phyloP scores from a whole-genome alignment of 1,284 basidiomycete genomes.

The Cystobasidiaceae sp. region DNA sequence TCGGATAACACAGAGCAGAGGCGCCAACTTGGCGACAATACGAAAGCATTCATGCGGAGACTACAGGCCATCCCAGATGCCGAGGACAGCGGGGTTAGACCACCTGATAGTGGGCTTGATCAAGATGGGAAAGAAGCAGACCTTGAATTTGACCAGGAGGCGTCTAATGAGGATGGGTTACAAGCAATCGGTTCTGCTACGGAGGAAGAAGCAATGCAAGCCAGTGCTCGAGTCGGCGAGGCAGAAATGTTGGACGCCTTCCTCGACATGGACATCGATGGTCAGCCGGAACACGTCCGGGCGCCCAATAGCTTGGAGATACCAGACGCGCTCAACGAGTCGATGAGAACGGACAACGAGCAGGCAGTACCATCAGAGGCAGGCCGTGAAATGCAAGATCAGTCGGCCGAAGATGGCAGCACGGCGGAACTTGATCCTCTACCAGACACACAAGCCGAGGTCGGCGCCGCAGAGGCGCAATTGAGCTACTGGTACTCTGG shows the following conservation, averaged over 20 bases:
- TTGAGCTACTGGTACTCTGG: conserved; percentile 61
- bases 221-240: conserved; percentile 41
- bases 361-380: no score
- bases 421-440: background rate
- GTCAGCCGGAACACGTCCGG: no score
- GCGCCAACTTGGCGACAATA: conserved; percentile 71
- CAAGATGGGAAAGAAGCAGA: conserved; percentile 39
- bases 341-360: no score
- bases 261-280: conserved; percentile 38
- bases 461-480: conserved; percentile 53
- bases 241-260: conserved; percentile 43
- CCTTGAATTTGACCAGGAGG: conserved; percentile 34
- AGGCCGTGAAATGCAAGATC: no score
- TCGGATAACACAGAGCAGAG: conserved; percentile 48
- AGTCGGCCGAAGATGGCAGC: no score
- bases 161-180: conserved; percentile 33
- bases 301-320: no score
- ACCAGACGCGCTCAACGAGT: no score
- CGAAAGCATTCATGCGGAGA: conserved; percentile 75
- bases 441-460: background rate
- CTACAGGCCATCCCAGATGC: conserved; percentile 72
- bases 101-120: conserved; percentile 44
- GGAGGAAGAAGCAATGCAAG: conserved; percentile 21
- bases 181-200: conserved; percentile 25
- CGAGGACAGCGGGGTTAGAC: conserved; percentile 48